These are phyloP conservation scores for Rosa hybrid DNA, from an alignment of 331 rosid species.

Conservation along the genomic window DNA sequence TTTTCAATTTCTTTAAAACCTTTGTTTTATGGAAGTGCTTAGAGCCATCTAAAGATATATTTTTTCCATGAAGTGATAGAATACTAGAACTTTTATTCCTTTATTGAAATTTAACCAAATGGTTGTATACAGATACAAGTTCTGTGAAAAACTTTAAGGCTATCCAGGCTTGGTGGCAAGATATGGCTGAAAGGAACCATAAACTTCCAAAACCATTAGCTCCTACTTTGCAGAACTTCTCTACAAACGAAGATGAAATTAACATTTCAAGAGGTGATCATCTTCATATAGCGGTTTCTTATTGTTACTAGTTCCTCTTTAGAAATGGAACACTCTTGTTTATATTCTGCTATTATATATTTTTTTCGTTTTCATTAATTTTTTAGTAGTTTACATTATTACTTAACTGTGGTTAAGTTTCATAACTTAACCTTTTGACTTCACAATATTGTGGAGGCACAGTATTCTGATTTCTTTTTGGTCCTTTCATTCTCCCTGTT, in stretches of 20 bases:
- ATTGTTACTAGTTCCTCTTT: neutral
- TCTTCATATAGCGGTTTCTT: neutral
- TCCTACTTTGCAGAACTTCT: slow-evolving; percentile 27
- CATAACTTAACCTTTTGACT: neutral
- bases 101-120: slow-evolving; percentile 7
- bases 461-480: neutral
- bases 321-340: neutral
- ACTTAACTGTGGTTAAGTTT: neutral
- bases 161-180: slow-evolving; percentile 91
- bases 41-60: neutral
- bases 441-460: neutral
- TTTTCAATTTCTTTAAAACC: neutral
- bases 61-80: neutral
- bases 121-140: slow-evolving; percentile 49
- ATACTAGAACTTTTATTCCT: neutral
- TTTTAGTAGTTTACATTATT: neutral
- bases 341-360: neutral
- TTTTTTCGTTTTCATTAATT: slow-evolving; percentile 18
- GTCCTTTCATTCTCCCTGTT: neutral
- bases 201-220: slow-evolving; percentile 37
- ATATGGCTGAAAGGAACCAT: slow-evolving; percentile 73
- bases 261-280: slow-evolving; percentile 37
- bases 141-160: slow-evolving; percentile 72
- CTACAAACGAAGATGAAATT: slow-evolving; percentile 16
- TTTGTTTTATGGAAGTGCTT: neutral